Base-by-base conservation (phyloP, 495 filamentous ascomycete species). In the Aspergillus affinis region DNA sequence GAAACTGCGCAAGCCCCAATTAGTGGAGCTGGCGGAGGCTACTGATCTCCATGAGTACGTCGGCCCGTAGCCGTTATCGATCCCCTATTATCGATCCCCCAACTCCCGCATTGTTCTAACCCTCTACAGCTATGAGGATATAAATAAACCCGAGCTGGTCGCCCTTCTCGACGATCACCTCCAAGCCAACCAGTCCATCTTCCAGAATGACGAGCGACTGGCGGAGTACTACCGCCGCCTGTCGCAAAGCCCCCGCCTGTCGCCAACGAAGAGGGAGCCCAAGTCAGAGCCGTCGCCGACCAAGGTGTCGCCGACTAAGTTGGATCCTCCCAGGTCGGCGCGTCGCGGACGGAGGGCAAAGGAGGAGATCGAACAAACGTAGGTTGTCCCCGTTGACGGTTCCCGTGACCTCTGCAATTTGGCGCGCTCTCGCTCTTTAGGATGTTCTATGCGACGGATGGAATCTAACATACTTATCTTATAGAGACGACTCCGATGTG, bases 141-240 rank as follows among this genome's bases (percentile, higher is more conserved):
- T 84, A 61, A 89, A 88, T 65, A 97, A 97, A 75, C 73, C 78
- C 61, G 92, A 98, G n/a, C 85, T 98, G 45, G 90, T 92, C 69
- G 65, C 78, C 54, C 80, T 83, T 26, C 83, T 98, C 57, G 90
- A 94, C 54, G 82, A 89, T 23, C 86, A 89, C 54, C 84, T 98
- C 44, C 79, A 83, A 59, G 77, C 80, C 30, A 87, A 96, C 73
- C 72, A 80, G 36, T 70, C 82, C 51, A 80, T 77, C 36, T 88
- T 88, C 69, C 75, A 76, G 29, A 75, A 69, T 19, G 86, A 95
- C 60, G 70, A 86, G 55, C 80, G 77, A 49, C 85, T 97, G 70
- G 72, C 78, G 18, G 81, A 87, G 30, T 98, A 91, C 82, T 98
- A 91, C 78, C 82, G 81, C 62, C 89, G 87, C 61, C 59, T 78